phyloP scores from a whole-genome alignment of 2,329 filamentous ascomycete species.

The Colletotrichum navitas region DNA sequence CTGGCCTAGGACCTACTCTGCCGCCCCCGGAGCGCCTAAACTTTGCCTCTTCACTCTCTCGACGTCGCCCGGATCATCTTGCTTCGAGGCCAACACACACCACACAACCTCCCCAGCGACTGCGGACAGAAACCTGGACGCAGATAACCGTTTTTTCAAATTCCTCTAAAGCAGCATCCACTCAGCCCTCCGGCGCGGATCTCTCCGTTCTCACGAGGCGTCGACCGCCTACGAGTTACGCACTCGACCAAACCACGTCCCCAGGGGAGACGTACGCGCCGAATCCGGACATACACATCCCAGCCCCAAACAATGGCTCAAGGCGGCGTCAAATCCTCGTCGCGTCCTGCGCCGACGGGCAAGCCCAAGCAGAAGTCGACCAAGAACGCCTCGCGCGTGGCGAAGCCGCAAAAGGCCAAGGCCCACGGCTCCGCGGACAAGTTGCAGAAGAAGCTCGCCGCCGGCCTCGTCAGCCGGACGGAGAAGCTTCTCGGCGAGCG shows the following conservation, averaged over 20 bases:
- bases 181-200: not conserved
- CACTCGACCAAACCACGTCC: not conserved
- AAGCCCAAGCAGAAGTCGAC: constrained; percentile 50
- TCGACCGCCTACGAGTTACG: not conserved
- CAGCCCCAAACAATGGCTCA: constrained; percentile 61
- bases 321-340: constrained; percentile 64
- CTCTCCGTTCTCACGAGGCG: not conserved
- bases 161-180: not conserved
- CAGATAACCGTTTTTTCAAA: not conserved
- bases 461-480: constrained; percentile 66
- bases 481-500: constrained; percentile 70
- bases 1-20: not conserved
- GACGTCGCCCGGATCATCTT: constrained; percentile 11
- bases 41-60: not conserved
- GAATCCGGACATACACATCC: not conserved
- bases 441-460: constrained; percentile 66
- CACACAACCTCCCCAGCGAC: not conserved
- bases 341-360: constrained; percentile 55
- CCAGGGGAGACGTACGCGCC: not conserved
- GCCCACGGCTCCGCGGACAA: constrained; percentile 61
- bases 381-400: constrained; percentile 59
- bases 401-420: constrained; percentile 63
- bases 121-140: not conserved
- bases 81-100: constrained; percentile 6
- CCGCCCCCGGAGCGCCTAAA: not conserved